Evolutionary conservation across 2,329 filamentous ascomycete species (phyloP), one percentile per base, ranked within the genome.

Genomic region (Trichoderma sp.): DNA sequence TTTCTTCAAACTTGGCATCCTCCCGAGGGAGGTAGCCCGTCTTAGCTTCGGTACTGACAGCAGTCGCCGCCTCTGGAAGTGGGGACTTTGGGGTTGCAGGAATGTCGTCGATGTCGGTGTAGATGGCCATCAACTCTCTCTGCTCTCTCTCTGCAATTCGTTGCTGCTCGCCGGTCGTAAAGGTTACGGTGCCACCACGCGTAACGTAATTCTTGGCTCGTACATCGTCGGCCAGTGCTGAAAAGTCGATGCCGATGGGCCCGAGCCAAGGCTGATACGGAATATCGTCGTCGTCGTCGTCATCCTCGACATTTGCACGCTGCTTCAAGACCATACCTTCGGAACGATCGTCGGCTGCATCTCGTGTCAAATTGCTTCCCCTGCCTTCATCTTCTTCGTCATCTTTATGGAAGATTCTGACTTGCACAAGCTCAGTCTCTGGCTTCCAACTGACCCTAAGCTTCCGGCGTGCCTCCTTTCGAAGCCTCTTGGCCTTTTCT

Each of bases 341-440:
- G 5, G 88, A 89, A 60, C 89, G 88, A 74, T 92, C 90, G 76
- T 94, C 91, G 34, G 86, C 86, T 4, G 90, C 90, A 77, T 94
- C 91, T 59, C 88, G 87, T 51, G 90, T 86, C 84, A 92, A 89
- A 74, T 88, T 90, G 67, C 85, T 83, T 66, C 87, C 86, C 67
- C 91, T 85, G 65, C 89, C 90, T 68, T 89, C 84, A 73, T 93
- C 90, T 75, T 94, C 91, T 1, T 86, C 85, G 1, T 87, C 88
- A 70, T 93, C 90, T 74, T 92, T 91, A 66, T 89, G 87, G 79
- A 94, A 94, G 60, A 89, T 81, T 71, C 87, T 86, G 66, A 93
- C 82, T 72, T 91, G 83, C 1, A 89, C 89, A 34, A 95, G 83
- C 34, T 88, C 86, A 21, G 85, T 81, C 60, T 90, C 91, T 0